Conservation (phyloP, 1,284 basidiomycete genomes). For the Ceratobasidium theobromae region DNA sequence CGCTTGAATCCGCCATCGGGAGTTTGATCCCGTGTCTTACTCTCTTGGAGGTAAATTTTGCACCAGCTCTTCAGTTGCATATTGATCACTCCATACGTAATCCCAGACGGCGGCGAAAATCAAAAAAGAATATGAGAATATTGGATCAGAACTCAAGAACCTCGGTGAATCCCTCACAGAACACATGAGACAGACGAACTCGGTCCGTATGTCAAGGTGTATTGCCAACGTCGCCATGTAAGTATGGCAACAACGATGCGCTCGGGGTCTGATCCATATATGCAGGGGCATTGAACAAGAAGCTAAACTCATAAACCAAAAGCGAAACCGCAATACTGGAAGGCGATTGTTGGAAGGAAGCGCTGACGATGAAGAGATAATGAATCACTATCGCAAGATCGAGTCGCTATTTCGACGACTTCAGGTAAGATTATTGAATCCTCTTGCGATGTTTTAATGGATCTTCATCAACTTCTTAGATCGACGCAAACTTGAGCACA, state of each 20-base stretch:
- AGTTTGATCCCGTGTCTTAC: too few relatives aligned
- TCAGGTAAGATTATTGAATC: too few relatives aligned
- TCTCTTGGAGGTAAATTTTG: too few relatives aligned
- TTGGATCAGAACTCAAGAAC: background rate
- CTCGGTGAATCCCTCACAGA: background rate
- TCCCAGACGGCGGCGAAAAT: background rate
- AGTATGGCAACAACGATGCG: background rate
- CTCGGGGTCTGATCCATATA: background rate
- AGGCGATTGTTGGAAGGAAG: background rate
- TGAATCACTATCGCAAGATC: background rate
- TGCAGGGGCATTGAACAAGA: too few relatives aligned
- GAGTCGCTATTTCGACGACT: too few relatives aligned
- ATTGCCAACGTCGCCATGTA: background rate
- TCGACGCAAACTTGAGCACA: too few relatives aligned
- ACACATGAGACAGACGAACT: background rate
- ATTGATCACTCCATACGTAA: too few relatives aligned
- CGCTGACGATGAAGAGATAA: background rate
- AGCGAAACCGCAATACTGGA: background rate
- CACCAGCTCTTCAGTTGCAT: too few relatives aligned
- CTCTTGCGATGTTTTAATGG: too few relatives aligned
- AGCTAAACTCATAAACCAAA: background rate
- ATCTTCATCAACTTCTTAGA: too few relatives aligned
- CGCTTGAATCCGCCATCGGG: too few relatives aligned
- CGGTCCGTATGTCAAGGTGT: background rate
- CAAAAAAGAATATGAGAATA: background rate